Evolutionary conservation across 1,284 basidiomycete species (phyloP).

Genomic region (Filobasidium uniguttulatum): DNA sequence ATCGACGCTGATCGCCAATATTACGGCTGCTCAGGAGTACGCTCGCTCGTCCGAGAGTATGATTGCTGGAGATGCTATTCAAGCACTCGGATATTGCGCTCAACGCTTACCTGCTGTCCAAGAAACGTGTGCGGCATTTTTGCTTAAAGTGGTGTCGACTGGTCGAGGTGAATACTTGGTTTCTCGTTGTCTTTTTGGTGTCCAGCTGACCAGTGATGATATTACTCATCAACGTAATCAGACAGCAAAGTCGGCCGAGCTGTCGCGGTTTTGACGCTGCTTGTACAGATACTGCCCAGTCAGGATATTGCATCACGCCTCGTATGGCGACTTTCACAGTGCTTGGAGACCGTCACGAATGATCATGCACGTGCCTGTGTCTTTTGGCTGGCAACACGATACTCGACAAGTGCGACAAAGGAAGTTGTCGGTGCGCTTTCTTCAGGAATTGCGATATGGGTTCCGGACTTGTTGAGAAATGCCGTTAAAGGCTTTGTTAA

Average conservation of each 20-base stretch:
- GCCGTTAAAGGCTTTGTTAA: constrained; percentile 54
- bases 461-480: constrained; percentile 69
- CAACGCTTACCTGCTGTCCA: constrained; percentile 51
- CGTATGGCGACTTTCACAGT: constrained; percentile 56
- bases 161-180: constrained; percentile 45
- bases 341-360: constrained; percentile 63
- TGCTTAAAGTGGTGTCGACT: constrained; percentile 56
- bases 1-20: too few relatives aligned
- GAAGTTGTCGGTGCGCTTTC: constrained; percentile 8
- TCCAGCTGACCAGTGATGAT: neutral
- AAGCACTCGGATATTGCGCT: constrained; percentile 64
- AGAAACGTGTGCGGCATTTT: constrained; percentile 54
- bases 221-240: constrained; percentile 23
- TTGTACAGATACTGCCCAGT: constrained; percentile 47
- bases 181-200: neutral
- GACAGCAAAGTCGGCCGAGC: constrained; percentile 60
- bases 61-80: constrained; percentile 57
- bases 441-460: constrained; percentile 47
- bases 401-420: constrained; percentile 39
- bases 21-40: constrained; percentile 48
- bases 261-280: constrained; percentile 66
- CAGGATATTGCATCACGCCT: constrained; percentile 43
- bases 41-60: constrained; percentile 55
- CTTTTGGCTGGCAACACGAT: constrained; percentile 81
- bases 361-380: constrained; percentile 68